Percentiles rank a stretch among this genome's conserved stretches.
phyloP scores from a whole-genome alignment of 208 protist genomes.

The Naegleria gruberi region DNA sequence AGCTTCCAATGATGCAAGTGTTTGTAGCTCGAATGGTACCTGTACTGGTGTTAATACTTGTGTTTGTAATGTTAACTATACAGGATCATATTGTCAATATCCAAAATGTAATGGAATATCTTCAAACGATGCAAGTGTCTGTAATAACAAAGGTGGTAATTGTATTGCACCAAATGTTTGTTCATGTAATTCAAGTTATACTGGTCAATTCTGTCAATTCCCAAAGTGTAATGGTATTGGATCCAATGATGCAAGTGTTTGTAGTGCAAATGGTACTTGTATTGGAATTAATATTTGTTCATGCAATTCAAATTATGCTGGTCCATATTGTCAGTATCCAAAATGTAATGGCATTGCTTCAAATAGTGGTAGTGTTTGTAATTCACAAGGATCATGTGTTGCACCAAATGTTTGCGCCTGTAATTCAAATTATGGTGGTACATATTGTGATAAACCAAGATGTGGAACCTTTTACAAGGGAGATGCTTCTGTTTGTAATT shows the following conservation, averaged over 20 bases:
- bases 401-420: not conserved
- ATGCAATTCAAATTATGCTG: not conserved
- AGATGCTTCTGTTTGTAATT: too few relatives aligned
- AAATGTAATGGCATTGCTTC: not conserved
- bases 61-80: not conserved
- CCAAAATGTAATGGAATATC: not conserved
- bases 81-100: not conserved
- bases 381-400: not conserved
- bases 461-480: too few relatives aligned
- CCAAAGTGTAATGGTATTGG: not conserved
- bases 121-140: not conserved
- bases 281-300: not conserved
- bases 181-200: not conserved
- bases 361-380: not conserved
- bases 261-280: not conserved
- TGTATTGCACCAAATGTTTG: not conserved
- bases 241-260: not conserved
- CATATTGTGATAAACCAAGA: too few relatives aligned
- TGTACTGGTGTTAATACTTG: not conserved
- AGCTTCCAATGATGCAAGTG: too few relatives aligned
- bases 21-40: not conserved
- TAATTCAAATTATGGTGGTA: too few relatives aligned
- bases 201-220: not conserved
- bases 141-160: not conserved
- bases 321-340: not conserved